phyloP scores from a whole-genome alignment of 495 filamentous ascomycete species.

The Penicillium soppii region DNA sequence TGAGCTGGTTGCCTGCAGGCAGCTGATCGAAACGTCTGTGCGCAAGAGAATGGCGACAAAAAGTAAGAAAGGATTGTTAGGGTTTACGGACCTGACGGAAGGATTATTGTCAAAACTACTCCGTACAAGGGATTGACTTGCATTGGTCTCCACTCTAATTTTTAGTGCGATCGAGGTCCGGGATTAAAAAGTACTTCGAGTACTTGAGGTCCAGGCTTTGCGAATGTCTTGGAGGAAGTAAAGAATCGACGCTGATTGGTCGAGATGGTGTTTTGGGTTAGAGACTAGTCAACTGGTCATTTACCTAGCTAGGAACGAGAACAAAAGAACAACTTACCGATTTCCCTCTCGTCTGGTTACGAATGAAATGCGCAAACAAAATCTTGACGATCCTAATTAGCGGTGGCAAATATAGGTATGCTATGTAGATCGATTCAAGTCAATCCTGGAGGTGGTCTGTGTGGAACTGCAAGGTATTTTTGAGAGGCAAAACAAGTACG shows the following conservation, averaged over 20 bases:
- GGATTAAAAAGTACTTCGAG: neutral
- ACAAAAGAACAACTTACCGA: too few species aligned
- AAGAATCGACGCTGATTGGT: neutral
- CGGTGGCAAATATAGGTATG: slow-evolving; percentile 1
- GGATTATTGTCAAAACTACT: neutral
- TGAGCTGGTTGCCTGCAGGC: neutral
- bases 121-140: slow-evolving; percentile 2
- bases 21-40: slow-evolving; percentile 8
- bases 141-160: slow-evolving; percentile 2
- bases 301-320: neutral
- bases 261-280: neutral
- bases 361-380: slow-evolving; percentile 1
- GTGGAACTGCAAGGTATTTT: neutral
- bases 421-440: slow-evolving; percentile 8
- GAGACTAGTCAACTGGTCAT: neutral
- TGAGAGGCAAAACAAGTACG: neutral
- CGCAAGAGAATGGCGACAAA: neutral
- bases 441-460: slow-evolving; percentile 1
- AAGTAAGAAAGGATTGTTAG: neutral
- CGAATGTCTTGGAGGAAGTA: neutral
- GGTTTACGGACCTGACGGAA: neutral
- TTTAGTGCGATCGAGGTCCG: neutral
- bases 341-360: neutral
- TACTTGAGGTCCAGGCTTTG: neutral
- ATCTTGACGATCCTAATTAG: neutral